These are phyloP conservation scores for Septoria petroselini DNA, from an alignment of 2,329 filamentous ascomycete species.

Conservation along the genomic window DNA sequence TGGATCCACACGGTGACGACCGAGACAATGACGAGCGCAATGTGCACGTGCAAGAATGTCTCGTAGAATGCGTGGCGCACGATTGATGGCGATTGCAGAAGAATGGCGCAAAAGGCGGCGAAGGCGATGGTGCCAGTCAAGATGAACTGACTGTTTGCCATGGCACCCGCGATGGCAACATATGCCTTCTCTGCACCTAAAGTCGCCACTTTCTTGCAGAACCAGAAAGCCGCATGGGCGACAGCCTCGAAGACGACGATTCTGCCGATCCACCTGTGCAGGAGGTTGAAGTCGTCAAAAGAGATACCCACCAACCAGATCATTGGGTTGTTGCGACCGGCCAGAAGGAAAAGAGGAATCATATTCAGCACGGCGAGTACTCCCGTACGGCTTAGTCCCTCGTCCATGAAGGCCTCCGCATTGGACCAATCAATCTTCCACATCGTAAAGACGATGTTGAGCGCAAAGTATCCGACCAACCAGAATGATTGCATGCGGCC, in stretches of 20 bases:
- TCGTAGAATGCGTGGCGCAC: conserved; percentile 78
- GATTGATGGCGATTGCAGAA: conserved; percentile 67
- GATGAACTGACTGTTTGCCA: conserved; percentile 49
- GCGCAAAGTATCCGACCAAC: conserved; percentile 48
- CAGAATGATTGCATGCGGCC: conserved; percentile 49
- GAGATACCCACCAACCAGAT: conserved; percentile 69
- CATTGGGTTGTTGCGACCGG: conserved; percentile 74
- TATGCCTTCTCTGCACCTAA: conserved; percentile 49
- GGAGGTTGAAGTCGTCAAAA: conserved; percentile 78
- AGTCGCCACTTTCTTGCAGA: conserved; percentile 44
- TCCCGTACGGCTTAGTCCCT: conserved; percentile 66
- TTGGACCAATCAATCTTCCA: conserved; percentile 55
- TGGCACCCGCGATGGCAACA: conserved; percentile 43
- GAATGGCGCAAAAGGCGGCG: conserved; percentile 59
- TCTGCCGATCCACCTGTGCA: conserved; percentile 77
- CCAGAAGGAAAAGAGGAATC: conserved; percentile 71
- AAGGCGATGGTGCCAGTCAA: conserved; percentile 62
- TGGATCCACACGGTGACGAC: conserved; percentile 67
- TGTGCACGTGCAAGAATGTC: conserved; percentile 71
- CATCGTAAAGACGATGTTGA: conserved; percentile 47
- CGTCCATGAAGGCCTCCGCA: conserved; percentile 68
- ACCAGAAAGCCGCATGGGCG: conserved; percentile 62
- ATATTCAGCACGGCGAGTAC: conserved; percentile 72
- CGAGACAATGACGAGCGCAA: conserved; percentile 58
- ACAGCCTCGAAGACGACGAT: conserved; percentile 69